Evolutionary conservation across 352 stramenopile species (phyloP), one percentile per base, ranked within the genome.

Genomic region (Blastocystis sp.): DNA sequence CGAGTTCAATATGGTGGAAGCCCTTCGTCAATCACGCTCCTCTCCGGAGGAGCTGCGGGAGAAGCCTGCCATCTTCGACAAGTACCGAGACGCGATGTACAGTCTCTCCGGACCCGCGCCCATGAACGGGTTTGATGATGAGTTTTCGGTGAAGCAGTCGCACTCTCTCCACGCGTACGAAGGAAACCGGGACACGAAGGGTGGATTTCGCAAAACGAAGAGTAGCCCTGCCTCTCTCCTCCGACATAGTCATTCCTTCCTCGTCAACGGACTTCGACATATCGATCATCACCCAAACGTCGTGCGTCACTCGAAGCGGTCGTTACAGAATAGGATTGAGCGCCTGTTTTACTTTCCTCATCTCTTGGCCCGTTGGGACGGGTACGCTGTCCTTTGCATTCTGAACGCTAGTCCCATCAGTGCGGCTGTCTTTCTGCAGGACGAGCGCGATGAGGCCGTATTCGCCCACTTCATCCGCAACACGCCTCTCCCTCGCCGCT

Each of bases 271-370:
- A 42, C 3, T 65, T 52, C 65, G 71, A 81, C 28, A 28, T 81
- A 11, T 57, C 71, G 7, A 81, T 81, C 9, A 81, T 81, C 71
- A 52, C 71, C 1, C 71, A 81, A 40, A 68, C 71, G 19, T 81
- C 71, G 71, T 81, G 61, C n/a, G 19, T 77, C 40, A 34, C 28
- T 9, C 38, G 65, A 6, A 65, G 38, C n/a, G 9, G 43, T 81
- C 19, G 17, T 52, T 40, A 10, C 71, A 81, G 7, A 42, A 11
- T 81, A 81, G 71, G 17, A 21, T 65, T 4, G 71, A 81, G 38
- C 71, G 71, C n/a, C 52, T 81, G 4, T 81, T 81, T 45, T 81
- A 54, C 65, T 48, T 81, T 6, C 48, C 71, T 10, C 71, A 81
- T 64, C 42, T 81, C 3, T 45, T 81, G 3, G 38, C 4, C n/a